Base-by-base conservation (phyloP, 495 filamentous ascomycete genomes). In the Aspergillus hancockii region DNA sequence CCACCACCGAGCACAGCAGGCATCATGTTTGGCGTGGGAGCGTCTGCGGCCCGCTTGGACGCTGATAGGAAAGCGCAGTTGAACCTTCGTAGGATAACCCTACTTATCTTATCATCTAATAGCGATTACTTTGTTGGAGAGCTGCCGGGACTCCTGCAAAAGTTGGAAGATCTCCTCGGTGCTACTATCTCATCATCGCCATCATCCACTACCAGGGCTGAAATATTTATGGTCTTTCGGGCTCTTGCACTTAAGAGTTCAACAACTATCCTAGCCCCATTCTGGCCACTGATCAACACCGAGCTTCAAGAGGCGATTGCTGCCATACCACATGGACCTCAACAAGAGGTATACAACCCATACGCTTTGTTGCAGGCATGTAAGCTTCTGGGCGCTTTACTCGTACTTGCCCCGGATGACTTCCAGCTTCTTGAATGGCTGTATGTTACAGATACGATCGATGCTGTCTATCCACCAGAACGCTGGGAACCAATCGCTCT, bases 401-500 rank as follows among this genome's bases (percentile, higher is more conserved):
- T 99, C 25, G 84, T 90, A n/a, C 78, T 91, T 18, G 88, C 87
- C 5, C 94, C 92, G 0, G 95, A 99, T 61, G 94, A 98, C 67
- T 99, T 97, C 71, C 94, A 98, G 69, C 80, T 96, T 40, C 83
- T 92, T 55, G 91, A 97, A 76, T 99, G 94, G 94, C 83, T 98
- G 18, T 99, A 95, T 71, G 85, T 98, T 23, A 93, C 92, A 6
- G 95, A 99, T 69, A 97, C 93, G 36, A 93, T 97, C 63, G 94
- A 99, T 67, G 92, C 95, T 1, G 91, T 98, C 22, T 98, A 98
- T 67, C 85, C 89, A 16, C 88, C 92, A 1, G 72, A 83, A n/a
- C 75, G 80, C 51, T 89, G 87, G 75, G 81, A 85, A 54, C 85
- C 93, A 1, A 78, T 88, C 4, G 91, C 92, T 1, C 80, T 98